Base-by-base conservation (phyloP, 1,284 basidiomycete genomes). In the Ceratobasidium sp. region DNA sequence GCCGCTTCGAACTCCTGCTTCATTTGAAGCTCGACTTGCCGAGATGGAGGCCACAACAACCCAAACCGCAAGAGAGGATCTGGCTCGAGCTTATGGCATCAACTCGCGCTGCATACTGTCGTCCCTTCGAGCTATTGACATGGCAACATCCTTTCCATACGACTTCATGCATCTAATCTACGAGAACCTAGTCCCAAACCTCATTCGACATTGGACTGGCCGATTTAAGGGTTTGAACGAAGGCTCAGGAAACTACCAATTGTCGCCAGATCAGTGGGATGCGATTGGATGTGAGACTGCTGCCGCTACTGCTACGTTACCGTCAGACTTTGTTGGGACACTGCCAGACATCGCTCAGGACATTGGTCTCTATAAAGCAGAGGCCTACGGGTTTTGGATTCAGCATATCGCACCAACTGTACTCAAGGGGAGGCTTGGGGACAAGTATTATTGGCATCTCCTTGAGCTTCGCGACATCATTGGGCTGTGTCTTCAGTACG, bases 331-430 rank as follows among this genome's bases (percentile, higher is more conserved):
- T 79, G 78, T 77, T 22, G 63, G 79, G 1, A 44, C 64, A 11
- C 62, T 83, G 1, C 78, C 76, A 0, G 80, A 85, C 75, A 77
- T 84, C 33, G 74, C 77, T 1, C 59, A 73, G 11, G 78, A 83
- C 19, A 51, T 54, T 1, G 22, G 27, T 0, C 50, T 48, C 1
- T 81, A 80, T 57, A 84, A 81, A 19, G 83, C 83, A 2, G 83
- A 85, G 73, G 76, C 79, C 0, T 84, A 79, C 77, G 76, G 76
- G 9, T 83, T 84, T 71, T 85, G 83, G 84, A 79, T 80, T 31
- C 77, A 81, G 31, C 82, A 80, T 48, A 22, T 82, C 36, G 79
- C 78, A 1, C 82, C 82, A 22, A 74, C 79, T 44, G 50, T 82
- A 15, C 78, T 83, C 6, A 36, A 75, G 27, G 75, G 75, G 36